Evolutionary conservation across 2,329 filamentous ascomycete genomes (phyloP).

Genomic region (Fusarium chlamydosporum): DNA sequence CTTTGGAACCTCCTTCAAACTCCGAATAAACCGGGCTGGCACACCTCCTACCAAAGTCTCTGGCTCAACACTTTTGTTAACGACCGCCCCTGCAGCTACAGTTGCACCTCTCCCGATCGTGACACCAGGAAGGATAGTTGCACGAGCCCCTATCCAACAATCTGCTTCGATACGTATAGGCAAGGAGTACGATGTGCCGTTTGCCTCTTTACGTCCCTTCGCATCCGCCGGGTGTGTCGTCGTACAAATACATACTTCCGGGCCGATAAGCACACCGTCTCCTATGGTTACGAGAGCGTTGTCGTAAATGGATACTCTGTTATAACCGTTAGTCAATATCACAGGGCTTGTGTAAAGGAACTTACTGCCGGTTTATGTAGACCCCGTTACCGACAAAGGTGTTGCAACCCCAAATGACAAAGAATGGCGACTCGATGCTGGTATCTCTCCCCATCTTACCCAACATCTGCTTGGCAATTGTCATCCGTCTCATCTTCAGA

Average conservation of each 20-base stretch:
- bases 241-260: conserved; percentile 24
- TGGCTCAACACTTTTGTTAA: conserved; percentile 20
- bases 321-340: background rate
- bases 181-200: conserved; percentile 21
- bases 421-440: conserved; percentile 21
- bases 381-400: conserved; percentile 12
- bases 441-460: conserved; percentile 8
- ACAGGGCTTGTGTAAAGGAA: fast-evolving
- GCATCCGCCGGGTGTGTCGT: conserved; percentile 12
- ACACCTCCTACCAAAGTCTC: conserved; percentile 31
- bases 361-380: conserved; percentile 32
- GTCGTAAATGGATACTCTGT: conserved; percentile 13
- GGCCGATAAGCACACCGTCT: conserved; percentile 11
- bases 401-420: conserved; percentile 31
- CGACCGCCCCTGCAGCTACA: conserved; percentile 26
- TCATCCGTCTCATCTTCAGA: conserved; percentile 14
- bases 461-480: conserved; percentile 12
- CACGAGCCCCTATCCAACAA: conserved; percentile 27
- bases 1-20: conserved; percentile 12
- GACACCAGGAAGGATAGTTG: conserved; percentile 17
- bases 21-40: conserved; percentile 20
- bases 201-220: background rate
- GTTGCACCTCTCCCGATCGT: conserved; percentile 23
- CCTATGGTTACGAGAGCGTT: conserved; percentile 27
- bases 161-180: conserved; percentile 26